Conservation (phyloP, 257 asterid genomes). For the Gardenia jasminoides region DNA sequence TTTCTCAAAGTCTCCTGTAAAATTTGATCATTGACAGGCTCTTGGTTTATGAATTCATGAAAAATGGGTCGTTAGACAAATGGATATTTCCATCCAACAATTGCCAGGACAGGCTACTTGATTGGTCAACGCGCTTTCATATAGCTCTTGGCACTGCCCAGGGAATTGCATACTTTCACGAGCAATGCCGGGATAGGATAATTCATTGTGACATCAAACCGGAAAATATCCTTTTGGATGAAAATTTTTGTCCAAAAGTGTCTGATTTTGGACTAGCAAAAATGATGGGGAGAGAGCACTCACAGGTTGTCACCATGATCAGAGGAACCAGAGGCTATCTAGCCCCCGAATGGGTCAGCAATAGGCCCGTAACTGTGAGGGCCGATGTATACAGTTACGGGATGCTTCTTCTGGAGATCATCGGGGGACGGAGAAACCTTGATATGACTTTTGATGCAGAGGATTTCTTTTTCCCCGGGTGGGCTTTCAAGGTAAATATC, state of each 20-base stretch:
- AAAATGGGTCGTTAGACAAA: conserved; percentile 81
- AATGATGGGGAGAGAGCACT: conserved; percentile 91
- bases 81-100: conserved; percentile 70
- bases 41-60: conserved; percentile 89
- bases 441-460: conserved; percentile 77
- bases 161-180: conserved; percentile 89
- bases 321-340: conserved; percentile 86
- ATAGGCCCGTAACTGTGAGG: conserved; percentile 79
- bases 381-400: conserved; percentile 95
- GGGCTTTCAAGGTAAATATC: conserved; percentile 86
- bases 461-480: conserved; percentile 88
- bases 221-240: conserved; percentile 83
- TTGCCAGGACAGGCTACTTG: conserved; percentile 41
- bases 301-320: conserved; percentile 78
- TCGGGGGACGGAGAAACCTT: conserved; percentile 86
- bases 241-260: conserved; percentile 76
- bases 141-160: conserved; percentile 81
- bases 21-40: conserved; percentile 49
- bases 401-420: conserved; percentile 80
- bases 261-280: conserved; percentile 94
- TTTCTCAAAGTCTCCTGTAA: background rate
- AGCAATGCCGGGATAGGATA: conserved; percentile 84
- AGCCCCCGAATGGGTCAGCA: conserved; percentile 92
- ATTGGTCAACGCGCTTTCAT: conserved; percentile 74
- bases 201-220: conserved; percentile 95